These are phyloP conservation scores for Kazachstania martiniae DNA, from an alignment of 805 yeast genomes.

Conservation along the genomic window DNA sequence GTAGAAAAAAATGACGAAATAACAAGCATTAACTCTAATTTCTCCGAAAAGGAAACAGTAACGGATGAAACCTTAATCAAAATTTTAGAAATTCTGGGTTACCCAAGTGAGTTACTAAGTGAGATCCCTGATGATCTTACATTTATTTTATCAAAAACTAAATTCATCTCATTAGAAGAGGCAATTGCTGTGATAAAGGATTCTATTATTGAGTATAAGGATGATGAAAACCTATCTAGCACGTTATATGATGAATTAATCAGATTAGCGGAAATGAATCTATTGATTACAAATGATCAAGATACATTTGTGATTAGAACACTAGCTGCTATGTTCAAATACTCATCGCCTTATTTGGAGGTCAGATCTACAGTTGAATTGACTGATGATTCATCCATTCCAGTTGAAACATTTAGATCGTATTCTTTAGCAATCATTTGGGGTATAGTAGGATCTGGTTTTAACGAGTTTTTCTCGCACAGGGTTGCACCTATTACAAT, in stretches of 20 bases:
- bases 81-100: too few species aligned
- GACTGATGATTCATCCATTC: conserved; percentile 36
- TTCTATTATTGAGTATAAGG: conserved; percentile 32
- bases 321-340: conserved; percentile 31
- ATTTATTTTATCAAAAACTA: conserved; percentile 34
- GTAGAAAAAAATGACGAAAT: too few species aligned
- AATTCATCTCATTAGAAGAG: conserved; percentile 28
- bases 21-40: too few species aligned
- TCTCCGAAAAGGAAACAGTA: too few species aligned
- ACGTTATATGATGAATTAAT: conserved; percentile 29
- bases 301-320: conserved; percentile 20
- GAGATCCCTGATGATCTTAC: conserved; percentile 1
- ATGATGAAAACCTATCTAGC: conserved; percentile 38
- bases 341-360: conserved; percentile 51
- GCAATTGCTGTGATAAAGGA: conserved; percentile 32
- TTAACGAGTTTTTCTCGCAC: conserved; percentile 47
- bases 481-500: conserved; percentile 42
- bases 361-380: conserved; percentile 53
- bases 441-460: conserved; percentile 42
- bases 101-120: too few species aligned
- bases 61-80: too few species aligned
- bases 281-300: conserved; percentile 10
- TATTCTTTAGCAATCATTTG: conserved; percentile 32
- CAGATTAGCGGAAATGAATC: conserved; percentile 17
- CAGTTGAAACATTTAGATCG: conserved; percentile 39